These are phyloP conservation scores for Penicillium turbatum DNA, from an alignment of 495 filamentous ascomycete genomes.

Conservation along the genomic window DNA sequence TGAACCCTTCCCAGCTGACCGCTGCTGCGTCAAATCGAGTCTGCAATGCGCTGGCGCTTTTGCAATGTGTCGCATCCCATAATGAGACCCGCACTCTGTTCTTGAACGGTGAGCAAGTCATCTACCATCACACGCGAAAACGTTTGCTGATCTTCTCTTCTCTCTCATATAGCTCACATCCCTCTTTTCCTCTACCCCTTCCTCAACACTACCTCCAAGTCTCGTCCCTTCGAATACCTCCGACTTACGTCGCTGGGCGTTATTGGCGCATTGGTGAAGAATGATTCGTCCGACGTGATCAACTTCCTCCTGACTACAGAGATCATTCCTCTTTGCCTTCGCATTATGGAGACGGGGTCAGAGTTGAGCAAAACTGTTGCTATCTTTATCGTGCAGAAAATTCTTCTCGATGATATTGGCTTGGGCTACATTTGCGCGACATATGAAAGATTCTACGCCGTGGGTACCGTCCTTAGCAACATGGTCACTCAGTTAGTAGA, in stretches of 20 bases:
- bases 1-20: conserved; percentile 95
- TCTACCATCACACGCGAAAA: not conserved
- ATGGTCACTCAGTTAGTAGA: conserved; percentile 98
- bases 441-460: conserved; percentile 98
- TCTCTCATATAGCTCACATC: conserved; percentile 73
- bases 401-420: conserved; percentile 94
- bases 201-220: conserved; percentile 98
- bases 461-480: conserved; percentile 95
- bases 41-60: conserved; percentile 92
- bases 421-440: conserved; percentile 98
- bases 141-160: conserved; percentile 1
- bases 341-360: conserved; percentile 99
- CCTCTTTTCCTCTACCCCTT: conserved; percentile 98
- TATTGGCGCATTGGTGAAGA: conserved; percentile 96
- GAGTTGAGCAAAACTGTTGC: conserved; percentile 98
- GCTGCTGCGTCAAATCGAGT: conserved; percentile 95
- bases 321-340: conserved; percentile 95
- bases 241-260: conserved; percentile 97
- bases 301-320: conserved; percentile 98
- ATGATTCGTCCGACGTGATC: conserved; percentile 97
- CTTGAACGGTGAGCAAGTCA: conserved; percentile 64
- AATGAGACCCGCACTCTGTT: conserved; percentile 93
- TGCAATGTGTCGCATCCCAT: conserved; percentile 97
- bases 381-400: conserved; percentile 99
- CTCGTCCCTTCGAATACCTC: conserved; percentile 95